Conservation (phyloP, 2,329 filamentous ascomycete species). For the Xylariales sp. region DNA sequence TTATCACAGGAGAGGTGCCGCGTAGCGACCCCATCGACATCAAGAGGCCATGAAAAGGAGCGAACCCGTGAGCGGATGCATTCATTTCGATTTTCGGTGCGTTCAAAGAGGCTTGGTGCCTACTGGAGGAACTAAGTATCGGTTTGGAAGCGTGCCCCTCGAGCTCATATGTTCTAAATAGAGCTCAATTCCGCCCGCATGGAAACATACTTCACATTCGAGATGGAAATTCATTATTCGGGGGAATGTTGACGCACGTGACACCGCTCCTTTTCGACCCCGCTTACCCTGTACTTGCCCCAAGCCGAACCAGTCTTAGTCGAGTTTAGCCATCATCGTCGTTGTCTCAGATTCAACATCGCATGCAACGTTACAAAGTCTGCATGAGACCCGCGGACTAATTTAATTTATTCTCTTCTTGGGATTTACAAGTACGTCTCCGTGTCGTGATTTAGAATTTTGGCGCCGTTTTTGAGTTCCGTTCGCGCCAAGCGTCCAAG, state of each 20-base stretch:
- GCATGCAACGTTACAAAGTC: too few relatives aligned
- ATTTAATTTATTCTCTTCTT: too few relatives aligned
- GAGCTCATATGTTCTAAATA: background rate
- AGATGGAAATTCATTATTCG: background rate
- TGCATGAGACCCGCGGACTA: too few relatives aligned
- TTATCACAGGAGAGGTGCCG: constrained; percentile 5
- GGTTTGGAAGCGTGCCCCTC: too few relatives aligned
- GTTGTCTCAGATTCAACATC: background rate
- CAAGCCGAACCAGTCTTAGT: too few relatives aligned
- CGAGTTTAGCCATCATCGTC: too few relatives aligned
- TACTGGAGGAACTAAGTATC: too few relatives aligned
- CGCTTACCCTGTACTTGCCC: background rate
- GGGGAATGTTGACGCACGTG: background rate
- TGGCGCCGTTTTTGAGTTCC: too few relatives aligned
- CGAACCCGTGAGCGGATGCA: background rate
- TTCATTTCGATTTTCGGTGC: too few relatives aligned
- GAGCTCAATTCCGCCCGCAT: background rate
- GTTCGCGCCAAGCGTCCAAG: too few relatives aligned
- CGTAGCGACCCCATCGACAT: constrained; percentile 19
- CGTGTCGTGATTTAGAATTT: too few relatives aligned
- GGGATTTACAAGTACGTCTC: too few relatives aligned
- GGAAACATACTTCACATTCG: background rate
- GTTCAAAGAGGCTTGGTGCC: background rate
- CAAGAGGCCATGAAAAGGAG: background rate
- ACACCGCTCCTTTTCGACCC: constrained; percentile 6